These are phyloP conservation scores for Trifolium pratense DNA, from an alignment of 306 rosid species.

Conservation along the genomic window DNA sequence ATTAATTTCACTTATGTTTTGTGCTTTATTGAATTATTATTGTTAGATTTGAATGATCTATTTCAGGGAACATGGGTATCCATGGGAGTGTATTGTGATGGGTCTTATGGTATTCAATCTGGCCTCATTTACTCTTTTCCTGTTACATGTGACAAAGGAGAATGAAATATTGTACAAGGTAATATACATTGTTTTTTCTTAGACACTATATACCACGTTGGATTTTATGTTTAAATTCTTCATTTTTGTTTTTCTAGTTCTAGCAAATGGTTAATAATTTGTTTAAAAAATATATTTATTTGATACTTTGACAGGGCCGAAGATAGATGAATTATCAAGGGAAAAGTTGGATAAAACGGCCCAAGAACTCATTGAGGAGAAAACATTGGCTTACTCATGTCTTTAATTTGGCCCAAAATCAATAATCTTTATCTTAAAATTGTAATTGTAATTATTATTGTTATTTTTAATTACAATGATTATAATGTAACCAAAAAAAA, in stretches of 20 bases:
- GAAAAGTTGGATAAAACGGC: slow-evolving; percentile 80
- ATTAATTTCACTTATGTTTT: slow-evolving; percentile 15
- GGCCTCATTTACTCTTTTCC: slow-evolving; percentile 92
- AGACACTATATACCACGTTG: too few species aligned
- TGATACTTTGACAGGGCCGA: slow-evolving; percentile 63
- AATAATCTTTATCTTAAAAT: too few species aligned
- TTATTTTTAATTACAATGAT: too few species aligned
- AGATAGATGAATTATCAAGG: slow-evolving; percentile 76
- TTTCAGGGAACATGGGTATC: slow-evolving; percentile 81
- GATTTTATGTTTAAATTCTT: too few species aligned
- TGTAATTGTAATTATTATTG: too few species aligned
- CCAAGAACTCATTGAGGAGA: slow-evolving; percentile 83
- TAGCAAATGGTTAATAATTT: too few species aligned
- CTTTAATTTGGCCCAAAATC: slow-evolving; percentile 38
- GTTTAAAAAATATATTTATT: background rate
- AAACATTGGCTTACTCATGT: slow-evolving; percentile 65
- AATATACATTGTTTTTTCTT: too few species aligned
- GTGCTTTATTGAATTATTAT: background rate
- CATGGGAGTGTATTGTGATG: slow-evolving; percentile 95
- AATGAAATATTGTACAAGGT: slow-evolving; percentile 88
- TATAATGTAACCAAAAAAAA: too few species aligned
- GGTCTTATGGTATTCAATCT: slow-evolving; percentile 76
- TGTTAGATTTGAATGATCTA: slow-evolving; percentile 32
- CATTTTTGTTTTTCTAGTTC: too few species aligned
- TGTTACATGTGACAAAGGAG: slow-evolving; percentile 87